These are phyloP conservation scores for Dothistroma pini DNA, from an alignment of 2,329 filamentous ascomycete genomes.

Conservation along the genomic window DNA sequence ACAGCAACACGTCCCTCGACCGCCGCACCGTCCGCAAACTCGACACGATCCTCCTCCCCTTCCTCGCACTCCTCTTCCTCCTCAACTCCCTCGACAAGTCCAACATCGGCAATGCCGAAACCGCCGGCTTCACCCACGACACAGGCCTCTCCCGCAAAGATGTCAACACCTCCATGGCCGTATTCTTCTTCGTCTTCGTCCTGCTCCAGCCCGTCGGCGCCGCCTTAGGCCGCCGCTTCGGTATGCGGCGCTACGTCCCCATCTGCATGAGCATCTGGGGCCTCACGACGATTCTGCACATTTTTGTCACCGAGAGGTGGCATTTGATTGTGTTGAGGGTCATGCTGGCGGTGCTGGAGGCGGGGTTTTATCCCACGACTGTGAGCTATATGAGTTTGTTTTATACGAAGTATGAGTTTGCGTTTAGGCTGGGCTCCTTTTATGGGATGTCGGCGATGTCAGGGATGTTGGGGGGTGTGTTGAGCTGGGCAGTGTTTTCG, in stretches of 20 bases:
- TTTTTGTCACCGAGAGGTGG: conserved; percentile 46
- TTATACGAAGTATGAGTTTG: conserved; percentile 58
- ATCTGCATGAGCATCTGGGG: conserved; percentile 56
- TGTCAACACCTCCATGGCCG: conserved; percentile 54
- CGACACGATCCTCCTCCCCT: conserved; percentile 50
- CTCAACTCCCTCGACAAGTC: conserved; percentile 53
- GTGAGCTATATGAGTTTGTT: conserved; percentile 58
- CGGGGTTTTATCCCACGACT: conserved; percentile 58
- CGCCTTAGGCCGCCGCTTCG: conserved; percentile 55
- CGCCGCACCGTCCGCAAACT: conserved; percentile 46
- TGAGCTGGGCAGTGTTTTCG: conserved; percentile 51
- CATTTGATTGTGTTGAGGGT: conserved; percentile 47
- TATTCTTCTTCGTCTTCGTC: conserved; percentile 60
- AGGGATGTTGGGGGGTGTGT: conserved; percentile 54
- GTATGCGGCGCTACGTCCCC: conserved; percentile 55
- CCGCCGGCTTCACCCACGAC: conserved; percentile 57
- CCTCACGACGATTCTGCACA: conserved; percentile 46
- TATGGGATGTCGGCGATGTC: conserved; percentile 57
- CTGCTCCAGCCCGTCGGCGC: conserved; percentile 55
- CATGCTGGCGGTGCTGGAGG: conserved; percentile 48
- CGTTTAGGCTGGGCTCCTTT: conserved; percentile 51
- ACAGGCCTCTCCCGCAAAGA: conserved; percentile 51
- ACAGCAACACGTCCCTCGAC: conserved; percentile 20
- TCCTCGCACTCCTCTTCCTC: conserved; percentile 51
- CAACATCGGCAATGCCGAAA: conserved; percentile 55